Evolutionary conservation across 345 rosid genomes (phyloP).

Genomic region (Carallia brachiata): DNA sequence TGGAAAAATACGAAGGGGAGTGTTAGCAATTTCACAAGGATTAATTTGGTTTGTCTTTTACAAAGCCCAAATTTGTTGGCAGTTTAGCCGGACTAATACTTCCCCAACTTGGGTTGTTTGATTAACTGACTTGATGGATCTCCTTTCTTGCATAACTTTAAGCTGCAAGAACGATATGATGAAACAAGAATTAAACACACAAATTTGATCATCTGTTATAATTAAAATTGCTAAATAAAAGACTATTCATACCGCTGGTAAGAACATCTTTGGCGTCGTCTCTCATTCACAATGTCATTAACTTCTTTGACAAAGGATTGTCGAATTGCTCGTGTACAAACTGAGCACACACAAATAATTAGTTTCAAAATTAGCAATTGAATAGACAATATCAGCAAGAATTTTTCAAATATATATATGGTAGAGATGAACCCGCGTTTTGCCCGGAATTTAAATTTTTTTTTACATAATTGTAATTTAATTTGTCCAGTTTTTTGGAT

Average conservation of each 20-base stretch:
- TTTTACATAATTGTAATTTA: too few species aligned
- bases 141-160: slow-evolving; percentile 84
- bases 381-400: not conserved
- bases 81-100: not conserved
- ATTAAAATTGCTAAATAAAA: not conserved
- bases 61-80: not conserved
- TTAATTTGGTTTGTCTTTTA: not conserved
- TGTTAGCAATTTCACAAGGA: too few species aligned
- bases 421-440: too few species aligned
- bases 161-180: slow-evolving; percentile 43
- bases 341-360: slow-evolving; percentile 41
- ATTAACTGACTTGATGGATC: slow-evolving; percentile 77
- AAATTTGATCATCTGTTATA: not conserved
- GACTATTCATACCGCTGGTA: slow-evolving; percentile 66
- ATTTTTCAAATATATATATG: too few species aligned
- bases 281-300: slow-evolving; percentile 77
- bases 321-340: slow-evolving; percentile 69
- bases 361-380: not conserved
- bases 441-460: too few species aligned
- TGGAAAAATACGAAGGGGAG: too few species aligned
- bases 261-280: slow-evolving; percentile 84
- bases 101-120: not conserved
- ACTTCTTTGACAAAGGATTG: slow-evolving; percentile 78
- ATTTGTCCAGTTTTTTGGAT: too few species aligned
- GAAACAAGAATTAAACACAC: not conserved